These are phyloP conservation scores for Macadamia tetraphylla DNA, from an alignment of 164 flowering plant genomes.

Conservation along the genomic window DNA sequence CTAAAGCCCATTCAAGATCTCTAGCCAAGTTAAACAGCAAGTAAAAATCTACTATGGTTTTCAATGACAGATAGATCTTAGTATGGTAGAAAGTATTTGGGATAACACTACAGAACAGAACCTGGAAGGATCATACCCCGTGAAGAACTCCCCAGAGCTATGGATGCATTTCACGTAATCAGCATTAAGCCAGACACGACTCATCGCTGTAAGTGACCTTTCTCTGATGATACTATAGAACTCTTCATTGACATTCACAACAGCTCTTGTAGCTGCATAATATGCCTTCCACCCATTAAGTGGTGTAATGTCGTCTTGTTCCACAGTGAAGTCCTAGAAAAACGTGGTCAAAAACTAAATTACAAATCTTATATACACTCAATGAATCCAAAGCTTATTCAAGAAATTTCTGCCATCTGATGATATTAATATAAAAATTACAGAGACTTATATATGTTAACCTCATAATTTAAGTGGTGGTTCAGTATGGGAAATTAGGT, in stretches of 20 bases:
- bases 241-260: constrained; percentile 68
- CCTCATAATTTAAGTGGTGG: no score
- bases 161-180: constrained; percentile 94
- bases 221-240: constrained; percentile 79
- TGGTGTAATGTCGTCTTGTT: constrained; percentile 74
- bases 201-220: constrained; percentile 66
- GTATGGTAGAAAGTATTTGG: no score
- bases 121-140: constrained; percentile 56
- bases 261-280: constrained; percentile 92
- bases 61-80: no score
- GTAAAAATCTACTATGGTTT: no score
- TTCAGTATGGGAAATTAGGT: no score
- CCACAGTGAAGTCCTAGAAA: constrained; percentile 82
- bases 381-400: not conserved
- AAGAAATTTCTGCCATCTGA: not conserved
- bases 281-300: constrained; percentile 96
- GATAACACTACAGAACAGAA: no score
- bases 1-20: no score
- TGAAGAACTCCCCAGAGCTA: constrained; percentile 73
- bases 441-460: no score
- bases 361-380: not conserved
- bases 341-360: constrained; percentile 1
- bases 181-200: constrained; percentile 83
- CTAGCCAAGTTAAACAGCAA: no score
- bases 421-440: not conserved